Conservation (phyloP, 805 yeast genomes). For the Diddensiella transvaalensis region DNA sequence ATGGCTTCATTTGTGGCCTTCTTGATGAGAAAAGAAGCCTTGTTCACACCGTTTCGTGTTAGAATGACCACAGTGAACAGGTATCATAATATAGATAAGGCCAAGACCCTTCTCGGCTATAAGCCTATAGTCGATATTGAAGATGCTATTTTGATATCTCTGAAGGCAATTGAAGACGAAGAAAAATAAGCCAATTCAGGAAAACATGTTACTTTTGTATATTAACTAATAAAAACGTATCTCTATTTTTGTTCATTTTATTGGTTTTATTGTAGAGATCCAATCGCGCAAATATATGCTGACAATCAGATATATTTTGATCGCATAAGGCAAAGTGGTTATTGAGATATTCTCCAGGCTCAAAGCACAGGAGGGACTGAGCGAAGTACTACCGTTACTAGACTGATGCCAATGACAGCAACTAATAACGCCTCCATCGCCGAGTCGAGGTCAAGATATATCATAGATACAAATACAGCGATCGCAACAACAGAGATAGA, state of each 20-base stretch:
- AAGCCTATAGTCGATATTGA: slow-evolving; percentile 73
- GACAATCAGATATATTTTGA: too few species aligned
- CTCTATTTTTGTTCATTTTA: slow-evolving; percentile 1
- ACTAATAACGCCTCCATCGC: too few species aligned
- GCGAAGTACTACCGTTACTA: too few species aligned
- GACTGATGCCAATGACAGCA: too few species aligned
- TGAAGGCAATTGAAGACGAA: slow-evolving; percentile 83
- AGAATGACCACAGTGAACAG: slow-evolving; percentile 88
- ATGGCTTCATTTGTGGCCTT: slow-evolving; percentile 71
- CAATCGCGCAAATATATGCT: too few species aligned
- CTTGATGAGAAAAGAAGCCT: slow-evolving; percentile 77
- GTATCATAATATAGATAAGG: slow-evolving; percentile 88
- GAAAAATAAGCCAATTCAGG: slow-evolving; percentile 2
- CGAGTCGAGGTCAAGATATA: neutral
- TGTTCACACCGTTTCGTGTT: slow-evolving; percentile 94
- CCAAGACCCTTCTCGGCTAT: slow-evolving; percentile 73
- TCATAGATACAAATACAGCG: neutral
- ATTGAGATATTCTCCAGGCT: too few species aligned
- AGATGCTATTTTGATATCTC: slow-evolving; percentile 72
- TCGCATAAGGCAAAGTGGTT: too few species aligned
- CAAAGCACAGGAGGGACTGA: too few species aligned
- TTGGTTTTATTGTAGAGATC: too few species aligned
- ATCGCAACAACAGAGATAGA: neutral
- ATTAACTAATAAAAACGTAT: slow-evolving; percentile 3
- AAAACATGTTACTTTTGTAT: too few species aligned